Evolutionary conservation across 2,329 filamentous ascomycete genomes (phyloP), one percentile per base, ranked within the genome.

Genomic region (Paracamarosporium sp.): DNA sequence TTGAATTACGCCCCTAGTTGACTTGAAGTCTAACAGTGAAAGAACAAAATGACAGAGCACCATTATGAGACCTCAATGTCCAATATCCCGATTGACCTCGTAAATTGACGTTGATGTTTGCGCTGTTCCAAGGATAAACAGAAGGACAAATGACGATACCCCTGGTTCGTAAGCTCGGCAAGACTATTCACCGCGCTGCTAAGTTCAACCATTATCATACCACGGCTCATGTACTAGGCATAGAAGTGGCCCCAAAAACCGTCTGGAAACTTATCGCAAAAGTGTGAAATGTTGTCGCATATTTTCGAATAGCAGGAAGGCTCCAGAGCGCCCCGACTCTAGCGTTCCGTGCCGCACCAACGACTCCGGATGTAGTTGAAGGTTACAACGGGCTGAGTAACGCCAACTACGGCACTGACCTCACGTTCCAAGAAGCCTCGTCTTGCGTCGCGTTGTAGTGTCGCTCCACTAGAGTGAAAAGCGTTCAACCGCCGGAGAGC

Each of bases 371-470:
- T 41, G 48, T 35, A 50, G 52, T 46, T 31, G 33, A n/a, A 43
- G 25, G 27, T 47, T 46, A 25, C 38, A 43, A 47, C 41, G 58
- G 58, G 53, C 54, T 45, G 41, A 55, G 58, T 35, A 45, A 61
- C 40, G 25, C 38, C 31, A 24, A 36, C 30, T n/a, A 8, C 31
- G 12, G 17, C 35, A 27, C 31, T 54, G 22, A 35, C 25, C 24
- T 33, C 15, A 11, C n/a, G 35, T 35, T n/a, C 20, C 8, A 4
- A 33, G 24, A 17, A 46, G 15, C 27, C 17, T 35, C 6, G 9
- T 35, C 38, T 30, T 25, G 27, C 15, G 25, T 25, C 31, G 51
- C 30, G 24, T 15, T 35, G 46, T 40, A 24, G 17, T 13, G 50
- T 41, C 12, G 36, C 36, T 51, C n/a, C 25, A n/a, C 33, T 41